These are phyloP conservation scores for Scheffersomyces titani DNA, from an alignment of 1,139 yeast species.

Conservation along the genomic window DNA sequence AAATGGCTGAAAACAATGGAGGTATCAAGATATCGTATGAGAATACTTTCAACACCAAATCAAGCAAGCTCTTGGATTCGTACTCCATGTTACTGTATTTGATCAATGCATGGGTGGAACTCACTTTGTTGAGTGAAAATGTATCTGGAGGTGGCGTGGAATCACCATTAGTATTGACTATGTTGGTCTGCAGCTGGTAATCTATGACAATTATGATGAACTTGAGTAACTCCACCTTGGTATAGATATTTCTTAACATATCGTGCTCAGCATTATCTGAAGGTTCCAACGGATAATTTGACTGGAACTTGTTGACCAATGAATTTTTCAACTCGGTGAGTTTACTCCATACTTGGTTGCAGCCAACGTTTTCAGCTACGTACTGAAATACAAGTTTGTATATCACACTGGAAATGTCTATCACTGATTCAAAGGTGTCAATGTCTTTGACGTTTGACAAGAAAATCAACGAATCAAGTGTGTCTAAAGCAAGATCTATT, in stretches of 20 bases:
- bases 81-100: slow-evolving; percentile 57
- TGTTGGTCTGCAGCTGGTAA: slow-evolving; percentile 61
- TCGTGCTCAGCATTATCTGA: slow-evolving; percentile 55
- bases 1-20: slow-evolving; percentile 55
- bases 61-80: slow-evolving; percentile 72
- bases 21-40: slow-evolving; percentile 57
- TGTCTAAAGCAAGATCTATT: slow-evolving; percentile 45
- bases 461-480: slow-evolving; percentile 34
- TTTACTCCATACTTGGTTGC: slow-evolving; percentile 44
- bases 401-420: slow-evolving; percentile 38
- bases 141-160: slow-evolving; percentile 18
- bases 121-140: slow-evolving; percentile 61
- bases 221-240: slow-evolving; percentile 68
- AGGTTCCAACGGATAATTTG: slow-evolving; percentile 42
- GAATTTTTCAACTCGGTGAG: slow-evolving; percentile 44
- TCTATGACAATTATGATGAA: slow-evolving; percentile 72
- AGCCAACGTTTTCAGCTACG: slow-evolving; percentile 47
- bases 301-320: slow-evolving; percentile 22
- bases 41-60: slow-evolving; percentile 58
- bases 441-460: slow-evolving; percentile 32
- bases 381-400: slow-evolving; percentile 42
- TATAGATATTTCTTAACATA: slow-evolving; percentile 49
- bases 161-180: slow-evolving; percentile 14
- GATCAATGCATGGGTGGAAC: slow-evolving; percentile 68
- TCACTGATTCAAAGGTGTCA: slow-evolving; percentile 29